A percentile compares a stretch with the other conserved stretches of the same genome.
phyloP scores from a whole-genome alignment of 306 rosid species.

The Pterocarpus macrocarpus region DNA sequence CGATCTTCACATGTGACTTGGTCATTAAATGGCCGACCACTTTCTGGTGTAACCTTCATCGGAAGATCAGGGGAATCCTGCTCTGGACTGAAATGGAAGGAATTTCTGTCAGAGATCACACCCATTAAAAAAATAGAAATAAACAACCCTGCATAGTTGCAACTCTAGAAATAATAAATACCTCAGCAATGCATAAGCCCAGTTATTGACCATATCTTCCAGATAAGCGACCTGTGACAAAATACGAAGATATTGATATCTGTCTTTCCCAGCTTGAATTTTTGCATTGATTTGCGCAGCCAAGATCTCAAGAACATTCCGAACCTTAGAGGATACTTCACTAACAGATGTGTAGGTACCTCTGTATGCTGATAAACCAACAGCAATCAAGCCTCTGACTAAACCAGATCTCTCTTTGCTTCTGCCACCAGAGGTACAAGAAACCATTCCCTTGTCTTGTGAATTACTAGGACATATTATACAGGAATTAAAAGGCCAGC shows the following conservation, averaged over 20 bases:
- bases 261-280: slow-evolving; percentile 81
- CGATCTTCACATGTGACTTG: slow-evolving; percentile 42
- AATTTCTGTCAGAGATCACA: slow-evolving; percentile 47
- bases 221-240: slow-evolving; percentile 93
- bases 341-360: slow-evolving; percentile 81
- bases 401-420: slow-evolving; percentile 69
- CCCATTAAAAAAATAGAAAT: not conserved
- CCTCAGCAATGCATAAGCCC: slow-evolving; percentile 86
- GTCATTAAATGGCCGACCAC: slow-evolving; percentile 40
- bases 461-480: slow-evolving; percentile 68
- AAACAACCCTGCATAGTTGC: slow-evolving; percentile 5
- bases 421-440: slow-evolving; percentile 57
- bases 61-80: slow-evolving; percentile 57
- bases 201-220: slow-evolving; percentile 90
- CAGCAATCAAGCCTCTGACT: slow-evolving; percentile 86
- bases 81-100: slow-evolving; percentile 79
- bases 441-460: slow-evolving; percentile 58
- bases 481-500: slow-evolving; percentile 98
- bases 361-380: slow-evolving; percentile 88
- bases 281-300: slow-evolving; percentile 66
- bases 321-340: slow-evolving; percentile 78
- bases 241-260: slow-evolving; percentile 78
- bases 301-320: slow-evolving; percentile 83
- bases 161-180: slow-evolving; percentile 58
- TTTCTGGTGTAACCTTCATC: slow-evolving; percentile 42